Conservation (phyloP, 2,329 filamentous ascomycete species). For the Fusarium compactum region DNA sequence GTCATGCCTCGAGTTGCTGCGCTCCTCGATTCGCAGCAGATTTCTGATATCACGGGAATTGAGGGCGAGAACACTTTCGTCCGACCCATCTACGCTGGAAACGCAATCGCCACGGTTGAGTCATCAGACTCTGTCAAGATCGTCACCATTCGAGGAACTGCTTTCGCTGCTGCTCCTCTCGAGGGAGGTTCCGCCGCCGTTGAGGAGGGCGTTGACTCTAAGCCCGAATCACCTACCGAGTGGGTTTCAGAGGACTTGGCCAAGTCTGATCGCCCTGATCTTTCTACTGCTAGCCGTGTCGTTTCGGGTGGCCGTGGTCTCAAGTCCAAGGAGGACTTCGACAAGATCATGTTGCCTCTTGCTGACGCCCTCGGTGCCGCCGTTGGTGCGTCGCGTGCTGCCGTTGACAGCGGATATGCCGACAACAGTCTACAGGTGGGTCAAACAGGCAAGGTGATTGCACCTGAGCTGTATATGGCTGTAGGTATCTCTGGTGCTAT, state of each 20-base stretch:
- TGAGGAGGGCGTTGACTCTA: conserved; percentile 87
- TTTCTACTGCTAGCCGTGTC: conserved; percentile 88
- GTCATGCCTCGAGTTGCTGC: conserved; percentile 92
- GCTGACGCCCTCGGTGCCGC: conserved; percentile 95
- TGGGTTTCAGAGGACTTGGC: conserved; percentile 95
- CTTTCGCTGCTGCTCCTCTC: conserved; percentile 81
- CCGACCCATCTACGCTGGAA: conserved; percentile 96
- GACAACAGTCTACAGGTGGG: conserved; percentile 99
- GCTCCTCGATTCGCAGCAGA: conserved; percentile 89
- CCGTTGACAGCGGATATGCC: conserved; percentile 96
- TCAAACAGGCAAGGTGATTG: conserved; percentile 98
- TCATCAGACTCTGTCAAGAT: conserved; percentile 88
- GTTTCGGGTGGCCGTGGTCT: conserved; percentile 94
- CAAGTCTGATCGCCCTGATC: conserved; percentile 93
- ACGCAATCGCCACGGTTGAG: conserved; percentile 96
- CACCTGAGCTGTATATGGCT: conserved; percentile 93
- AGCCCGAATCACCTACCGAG: conserved; percentile 77
- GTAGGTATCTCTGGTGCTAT: conserved; percentile 97
- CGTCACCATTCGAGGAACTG: conserved; percentile 91
- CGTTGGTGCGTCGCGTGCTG: conserved; percentile 92
- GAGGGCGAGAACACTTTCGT: conserved; percentile 95
- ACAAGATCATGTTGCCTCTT: conserved; percentile 89
- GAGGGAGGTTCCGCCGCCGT: conserved; percentile 80
- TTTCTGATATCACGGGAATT: conserved; percentile 90
- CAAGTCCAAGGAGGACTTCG: conserved; percentile 98